Evolutionary conservation across 1,284 basidiomycete genomes (phyloP).

Genomic region (Irpex sp.): DNA sequence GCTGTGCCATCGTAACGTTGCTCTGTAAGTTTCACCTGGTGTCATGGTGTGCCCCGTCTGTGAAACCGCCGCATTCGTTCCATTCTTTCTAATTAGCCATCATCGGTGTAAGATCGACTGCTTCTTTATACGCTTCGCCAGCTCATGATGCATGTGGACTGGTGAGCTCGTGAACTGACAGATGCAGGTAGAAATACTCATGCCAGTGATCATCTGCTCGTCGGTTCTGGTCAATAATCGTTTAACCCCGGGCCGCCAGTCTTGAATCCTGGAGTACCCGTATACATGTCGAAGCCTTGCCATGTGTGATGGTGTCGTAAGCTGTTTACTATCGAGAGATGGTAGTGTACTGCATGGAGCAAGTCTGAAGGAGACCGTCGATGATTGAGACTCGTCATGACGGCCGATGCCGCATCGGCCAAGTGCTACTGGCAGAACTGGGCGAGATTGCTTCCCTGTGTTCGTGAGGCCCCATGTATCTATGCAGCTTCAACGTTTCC

Average conservation of each 20-base stretch:
- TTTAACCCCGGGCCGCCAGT: neutral
- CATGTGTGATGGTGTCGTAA: neutral
- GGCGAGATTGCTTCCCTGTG: too few relatives aligned
- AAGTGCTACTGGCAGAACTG: too few relatives aligned
- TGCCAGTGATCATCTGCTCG: neutral
- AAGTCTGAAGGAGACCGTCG: too few relatives aligned
- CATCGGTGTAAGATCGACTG: neutral
- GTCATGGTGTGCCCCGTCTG: neutral
- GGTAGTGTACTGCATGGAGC: too few relatives aligned
- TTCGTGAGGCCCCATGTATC: too few relatives aligned
- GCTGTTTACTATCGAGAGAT: neutral
- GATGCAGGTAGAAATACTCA: neutral
- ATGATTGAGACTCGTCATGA: too few relatives aligned
- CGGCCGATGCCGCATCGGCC: too few relatives aligned
- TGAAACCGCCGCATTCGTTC: neutral
- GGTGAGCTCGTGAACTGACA: neutral
- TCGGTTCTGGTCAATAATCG: neutral
- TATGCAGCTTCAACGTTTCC: too few relatives aligned
- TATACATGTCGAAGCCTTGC: too few relatives aligned
- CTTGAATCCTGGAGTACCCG: neutral
- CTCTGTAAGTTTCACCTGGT: neutral
- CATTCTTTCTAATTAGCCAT: neutral
- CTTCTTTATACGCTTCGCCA: neutral
- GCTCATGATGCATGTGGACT: neutral
- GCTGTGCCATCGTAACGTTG: too few relatives aligned